These are phyloP conservation scores for Hansenula lynferdii DNA, from an alignment of 1,139 yeast genomes.

Conservation along the genomic window DNA sequence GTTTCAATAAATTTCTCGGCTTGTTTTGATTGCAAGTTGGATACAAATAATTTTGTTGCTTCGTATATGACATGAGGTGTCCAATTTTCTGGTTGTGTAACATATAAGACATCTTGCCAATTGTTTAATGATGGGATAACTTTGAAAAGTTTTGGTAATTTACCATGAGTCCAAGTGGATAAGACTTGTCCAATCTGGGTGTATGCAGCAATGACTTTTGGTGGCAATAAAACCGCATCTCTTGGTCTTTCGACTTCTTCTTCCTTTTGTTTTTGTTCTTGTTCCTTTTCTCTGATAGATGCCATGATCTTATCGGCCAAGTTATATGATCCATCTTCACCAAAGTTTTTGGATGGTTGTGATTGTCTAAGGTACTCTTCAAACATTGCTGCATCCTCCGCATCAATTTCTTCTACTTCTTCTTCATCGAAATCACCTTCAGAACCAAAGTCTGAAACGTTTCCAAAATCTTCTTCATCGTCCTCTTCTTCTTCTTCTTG, in stretches of 20 bases:
- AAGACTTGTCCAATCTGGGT: conserved; percentile 86
- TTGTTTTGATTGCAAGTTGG: conserved; percentile 81
- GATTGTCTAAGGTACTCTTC: conserved; percentile 55
- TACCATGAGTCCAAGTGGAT: conserved; percentile 93
- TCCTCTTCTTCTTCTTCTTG: conserved; percentile 30
- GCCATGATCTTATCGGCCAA: conserved; percentile 92
- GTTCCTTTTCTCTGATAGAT: conserved; percentile 72
- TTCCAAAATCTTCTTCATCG: conserved; percentile 33
- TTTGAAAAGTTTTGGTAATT: conserved; percentile 90
- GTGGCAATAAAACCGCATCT: conserved; percentile 76
- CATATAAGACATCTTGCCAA: conserved; percentile 94
- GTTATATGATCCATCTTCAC: conserved; percentile 47
- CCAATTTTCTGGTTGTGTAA: conserved; percentile 91
- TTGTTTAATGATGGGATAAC: conserved; percentile 88
- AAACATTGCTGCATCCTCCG: conserved; percentile 65
- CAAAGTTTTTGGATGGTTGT: conserved; percentile 30
- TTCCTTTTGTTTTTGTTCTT: conserved; percentile 21
- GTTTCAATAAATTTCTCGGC: conserved; percentile 78
- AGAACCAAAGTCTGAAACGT: conserved; percentile 33
- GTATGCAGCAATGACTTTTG: conserved; percentile 92
- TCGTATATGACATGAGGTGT: conserved; percentile 96
- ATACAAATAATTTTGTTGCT: conserved; percentile 90
- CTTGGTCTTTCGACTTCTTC: conserved; percentile 25
- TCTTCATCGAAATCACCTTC: conserved; percentile 13
- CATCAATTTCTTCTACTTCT: conserved; percentile 47